Evolutionary conservation across 2,329 filamentous ascomycete species (phyloP), one percentile per base, ranked within the genome.

Genomic region (Stromatinia cepivora): DNA sequence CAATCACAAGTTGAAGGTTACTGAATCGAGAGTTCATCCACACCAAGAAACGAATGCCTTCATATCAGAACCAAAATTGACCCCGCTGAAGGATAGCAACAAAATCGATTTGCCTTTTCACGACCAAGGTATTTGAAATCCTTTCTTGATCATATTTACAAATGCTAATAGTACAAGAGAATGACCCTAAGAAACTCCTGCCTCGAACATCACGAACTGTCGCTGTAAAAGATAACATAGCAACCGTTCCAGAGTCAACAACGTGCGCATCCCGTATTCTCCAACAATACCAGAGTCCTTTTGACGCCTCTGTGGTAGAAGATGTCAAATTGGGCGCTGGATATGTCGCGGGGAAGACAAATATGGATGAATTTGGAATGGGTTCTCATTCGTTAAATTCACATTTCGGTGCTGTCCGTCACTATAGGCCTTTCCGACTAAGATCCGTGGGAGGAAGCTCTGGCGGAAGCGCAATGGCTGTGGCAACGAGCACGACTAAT

Each of bases 341-440:
- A 8, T 79, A 7, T 31, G n/a, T 85, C 8, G 79, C 94, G 2
- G 91, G 90, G 9, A 97, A 97, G 80, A 94, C 93, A 2, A 97
- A 97, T 78, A 88, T 98, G 84, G 95, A 98, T 80, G 95, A 97
- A 78, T 97, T 97, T 78, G 93, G 94, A 39, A 97, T 97, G 94
- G 93, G 93, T 2, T 96, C 93, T 11, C 90, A 97, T 77, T 91
- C 89, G 1, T 85, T 84, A 28, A 82, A 90, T 75, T 93, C 92
- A 0, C 81, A 84, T 67, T 88, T 89, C 75, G 92, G 91, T 1
- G 78, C 87, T 1, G 91, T 94, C 6, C 31, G 48, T 46, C 65
- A 65, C 36, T 20, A 39, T n/a, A n/a, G 25, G 42, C 66, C 56
- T 15, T 58, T 52, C n/a, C 17, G 56, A 15, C 31, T 58, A 9